Conservation (phyloP, 148 eudicot genomes). For the Silene conica region DNA sequence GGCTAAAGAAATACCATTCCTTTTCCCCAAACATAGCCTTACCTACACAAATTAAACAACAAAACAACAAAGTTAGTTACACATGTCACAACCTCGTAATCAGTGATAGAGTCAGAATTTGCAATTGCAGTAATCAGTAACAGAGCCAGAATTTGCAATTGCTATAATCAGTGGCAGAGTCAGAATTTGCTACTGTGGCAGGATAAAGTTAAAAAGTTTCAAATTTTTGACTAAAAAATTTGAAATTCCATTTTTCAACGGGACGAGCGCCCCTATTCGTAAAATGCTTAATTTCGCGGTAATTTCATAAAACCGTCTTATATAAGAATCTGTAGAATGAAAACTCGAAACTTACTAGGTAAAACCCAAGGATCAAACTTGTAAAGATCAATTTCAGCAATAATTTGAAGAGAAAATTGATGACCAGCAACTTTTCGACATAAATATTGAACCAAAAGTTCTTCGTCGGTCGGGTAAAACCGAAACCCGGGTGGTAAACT, state of each 20-base stretch:
- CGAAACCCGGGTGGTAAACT: constrained; percentile 83
- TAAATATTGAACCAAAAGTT: constrained; percentile 66
- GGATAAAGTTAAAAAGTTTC: no score
- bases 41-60: constrained; percentile 30
- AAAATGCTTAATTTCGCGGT: no score
- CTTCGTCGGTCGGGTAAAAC: constrained; percentile 80
- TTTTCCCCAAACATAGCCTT: constrained; percentile 74
- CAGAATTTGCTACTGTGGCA: no score
- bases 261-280: no score
- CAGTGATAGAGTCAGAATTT: no score
- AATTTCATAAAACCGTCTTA: not conserved
- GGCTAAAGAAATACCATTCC: constrained; percentile 84
- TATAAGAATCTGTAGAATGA: not conserved
- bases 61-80: not conserved
- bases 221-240: no score
- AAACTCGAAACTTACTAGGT: constrained; percentile 41
- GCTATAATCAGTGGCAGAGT: no score
- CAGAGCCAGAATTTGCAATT: no score
- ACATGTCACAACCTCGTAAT: no score
- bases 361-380: constrained; percentile 81
- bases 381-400: constrained; percentile 69
- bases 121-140: no score
- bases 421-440: constrained; percentile 63
- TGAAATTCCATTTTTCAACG: no score
- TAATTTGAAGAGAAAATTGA: constrained; percentile 49